phyloP scores from a whole-genome alignment of 208 protist genomes.

The Trypanosoma platydactyli region DNA sequence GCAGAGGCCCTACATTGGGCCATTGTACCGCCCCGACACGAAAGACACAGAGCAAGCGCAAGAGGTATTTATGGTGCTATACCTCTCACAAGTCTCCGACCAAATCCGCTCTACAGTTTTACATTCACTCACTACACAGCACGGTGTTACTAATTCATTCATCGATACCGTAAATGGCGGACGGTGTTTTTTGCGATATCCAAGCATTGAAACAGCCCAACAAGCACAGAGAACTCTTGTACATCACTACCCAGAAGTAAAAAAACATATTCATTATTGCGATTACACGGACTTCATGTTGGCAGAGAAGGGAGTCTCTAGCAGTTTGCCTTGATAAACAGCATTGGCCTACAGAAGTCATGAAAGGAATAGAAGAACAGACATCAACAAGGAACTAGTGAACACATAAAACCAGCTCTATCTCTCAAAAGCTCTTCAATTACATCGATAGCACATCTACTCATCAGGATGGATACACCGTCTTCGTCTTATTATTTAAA shows the following conservation, averaged over 20 bases:
- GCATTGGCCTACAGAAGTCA: no score
- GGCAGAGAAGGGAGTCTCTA: no score
- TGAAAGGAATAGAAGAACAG: no score
- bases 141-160: slow-evolving; percentile 31
- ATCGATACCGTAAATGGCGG: slow-evolving; percentile 72
- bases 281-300: slow-evolving; percentile 13
- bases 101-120: slow-evolving; percentile 10
- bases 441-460: no score
- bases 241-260: slow-evolving; percentile 28
- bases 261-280: slow-evolving; percentile 54
- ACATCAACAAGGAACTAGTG: no score
- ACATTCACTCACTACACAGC: not conserved
- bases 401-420: no score
- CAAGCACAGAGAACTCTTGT: slow-evolving; percentile 34
- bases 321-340: no score
- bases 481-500: no score
- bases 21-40: not conserved
- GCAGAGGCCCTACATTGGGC: slow-evolving; percentile 50
- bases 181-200: slow-evolving; percentile 56
- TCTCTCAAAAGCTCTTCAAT: no score
- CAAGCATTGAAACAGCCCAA: slow-evolving; percentile 41
- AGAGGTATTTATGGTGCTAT: slow-evolving; percentile 15
- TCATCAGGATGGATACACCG: no score
- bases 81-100: slow-evolving; percentile 7
- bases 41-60: not conserved